A percentile compares a stretch with the other conserved stretches of the same genome.
Evolutionary conservation across 2,329 filamentous ascomycete genomes (phyloP).

Genomic region (Catunica adiposa): DNA sequence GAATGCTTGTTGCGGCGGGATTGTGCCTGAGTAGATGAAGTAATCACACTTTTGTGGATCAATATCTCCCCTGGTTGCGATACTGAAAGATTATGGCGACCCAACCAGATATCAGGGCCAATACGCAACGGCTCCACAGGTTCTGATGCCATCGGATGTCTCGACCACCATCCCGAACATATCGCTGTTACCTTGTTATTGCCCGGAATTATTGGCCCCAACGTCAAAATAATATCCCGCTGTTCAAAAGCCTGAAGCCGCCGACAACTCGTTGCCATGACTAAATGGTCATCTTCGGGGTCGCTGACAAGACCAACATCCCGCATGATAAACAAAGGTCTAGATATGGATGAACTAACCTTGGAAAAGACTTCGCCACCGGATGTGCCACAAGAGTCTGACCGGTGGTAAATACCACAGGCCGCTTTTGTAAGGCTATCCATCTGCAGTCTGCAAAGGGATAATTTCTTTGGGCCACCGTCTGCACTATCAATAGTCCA

Average conservation of each 20-base stretch:
- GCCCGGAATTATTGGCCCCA: background rate
- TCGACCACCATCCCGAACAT: slow-evolving; percentile 5
- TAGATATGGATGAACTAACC: background rate
- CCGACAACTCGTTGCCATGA: slow-evolving; percentile 12
- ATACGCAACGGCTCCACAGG: background rate
- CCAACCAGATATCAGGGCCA: background rate
- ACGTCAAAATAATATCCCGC: slow-evolving; percentile 1
- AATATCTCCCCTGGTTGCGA: background rate
- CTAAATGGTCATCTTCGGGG: slow-evolving; percentile 10
- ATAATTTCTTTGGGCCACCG: background rate
- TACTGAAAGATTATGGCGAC: background rate
- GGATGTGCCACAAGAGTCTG: slow-evolving; percentile 11
- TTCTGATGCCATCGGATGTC: background rate
- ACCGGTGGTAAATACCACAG: slow-evolving; percentile 5
- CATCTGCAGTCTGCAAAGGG: background rate
- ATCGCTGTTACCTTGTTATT: background rate
- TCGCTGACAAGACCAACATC: slow-evolving; percentile 10
- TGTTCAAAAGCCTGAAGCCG: slow-evolving; percentile 12
- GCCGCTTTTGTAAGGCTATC: background rate
- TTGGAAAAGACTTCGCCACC: slow-evolving; percentile 7
- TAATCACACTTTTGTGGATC: background rate
- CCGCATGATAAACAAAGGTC: slow-evolving; percentile 12
- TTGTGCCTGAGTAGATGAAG: background rate
- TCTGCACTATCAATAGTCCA: no score
- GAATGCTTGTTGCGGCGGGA: background rate